Evolutionary conservation across 768 basidiomycete species (phyloP).

Genomic region (Tylopilus sp.): DNA sequence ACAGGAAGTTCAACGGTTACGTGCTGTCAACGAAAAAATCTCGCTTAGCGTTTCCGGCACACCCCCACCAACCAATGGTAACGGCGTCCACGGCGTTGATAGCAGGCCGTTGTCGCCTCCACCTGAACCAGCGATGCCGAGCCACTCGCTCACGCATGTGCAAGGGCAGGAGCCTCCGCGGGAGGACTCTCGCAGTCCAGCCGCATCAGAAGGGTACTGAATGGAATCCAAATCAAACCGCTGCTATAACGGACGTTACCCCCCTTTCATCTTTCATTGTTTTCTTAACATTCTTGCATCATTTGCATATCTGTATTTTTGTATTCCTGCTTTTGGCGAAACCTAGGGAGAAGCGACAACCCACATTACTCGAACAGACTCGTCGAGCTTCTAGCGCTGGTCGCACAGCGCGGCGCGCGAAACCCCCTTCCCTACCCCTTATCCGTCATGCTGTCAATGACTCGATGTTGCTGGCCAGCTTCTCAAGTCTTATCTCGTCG

Average conservation of each 20-base stretch:
- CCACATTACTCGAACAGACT: constrained; percentile 18
- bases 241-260: constrained; percentile 27
- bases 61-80: constrained; percentile 50
- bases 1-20: constrained; percentile 65
- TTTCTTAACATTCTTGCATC: constrained; percentile 33
- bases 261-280: constrained; percentile 34
- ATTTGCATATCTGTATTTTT: constrained; percentile 32
- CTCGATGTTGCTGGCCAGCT: constrained; percentile 40
- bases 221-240: constrained; percentile 12
- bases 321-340: constrained; percentile 30
- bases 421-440: constrained; percentile 11
- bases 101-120: constrained; percentile 61
- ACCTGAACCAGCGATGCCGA: constrained; percentile 47
- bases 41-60: constrained; percentile 59
- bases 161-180: constrained; percentile 60
- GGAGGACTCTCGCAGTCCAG: constrained; percentile 53
- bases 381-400: constrained; percentile 30
- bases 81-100: constrained; percentile 37
- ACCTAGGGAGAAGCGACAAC: constrained; percentile 20
- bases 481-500: constrained; percentile 24
- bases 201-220: constrained; percentile 32
- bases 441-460: constrained; percentile 30
- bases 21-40: constrained; percentile 80
- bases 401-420: constrained; percentile 34
- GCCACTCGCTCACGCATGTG: constrained; percentile 52